Evolutionary conservation across 2,329 filamentous ascomycete genomes (phyloP), one percentile per base, ranked within the genome.

Genomic region (Colletotrichum paranaense): DNA sequence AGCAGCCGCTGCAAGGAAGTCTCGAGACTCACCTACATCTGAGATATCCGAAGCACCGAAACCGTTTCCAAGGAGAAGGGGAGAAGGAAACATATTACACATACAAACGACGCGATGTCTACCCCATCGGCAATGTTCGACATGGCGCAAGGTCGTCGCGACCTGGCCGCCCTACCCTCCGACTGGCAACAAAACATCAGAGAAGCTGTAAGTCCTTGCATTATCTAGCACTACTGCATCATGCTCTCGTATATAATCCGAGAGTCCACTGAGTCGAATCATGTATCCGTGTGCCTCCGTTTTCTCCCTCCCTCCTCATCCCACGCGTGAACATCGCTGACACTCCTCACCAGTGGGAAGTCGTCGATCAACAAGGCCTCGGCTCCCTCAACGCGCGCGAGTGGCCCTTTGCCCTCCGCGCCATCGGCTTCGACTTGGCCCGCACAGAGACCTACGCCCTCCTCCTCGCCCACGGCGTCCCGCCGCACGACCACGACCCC

Each of bases 351-450:
- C 76, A 97, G 93, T 98, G 98, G 84, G 92, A 92, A 75, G 92
- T 98, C 76, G 98, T 99, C 88, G 97, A 98, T 82, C 93, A 98
- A 80, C 96, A 98, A 88, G 96, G 97, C 82, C 95, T 98, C 85
- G 90, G 92, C 59, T 92, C 94, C 83, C 94, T 99, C 80, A 96
- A 98, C 86, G 98, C 98, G 87, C 97, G 98, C 86, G 97, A 99
- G 85, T 94, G 98, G 82, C 96, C 97, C 84, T 97, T 98, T 85
- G 95, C 96, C 74, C 92, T 98, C 79, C 97, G 97, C 82, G 97
- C 97, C 4, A 91, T 99, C 1, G 97, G 97, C 76, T 98, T 98
- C 86, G 95, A 97, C 79, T 88, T 98, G 62, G 90, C 94, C 72
- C 98, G 98, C 82, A 87, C 91, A 75, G 95, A 97, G 78, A 95